Evolutionary conservation across 257 asterid species (phyloP).

Genomic region (Capsicum rhomboideum): DNA sequence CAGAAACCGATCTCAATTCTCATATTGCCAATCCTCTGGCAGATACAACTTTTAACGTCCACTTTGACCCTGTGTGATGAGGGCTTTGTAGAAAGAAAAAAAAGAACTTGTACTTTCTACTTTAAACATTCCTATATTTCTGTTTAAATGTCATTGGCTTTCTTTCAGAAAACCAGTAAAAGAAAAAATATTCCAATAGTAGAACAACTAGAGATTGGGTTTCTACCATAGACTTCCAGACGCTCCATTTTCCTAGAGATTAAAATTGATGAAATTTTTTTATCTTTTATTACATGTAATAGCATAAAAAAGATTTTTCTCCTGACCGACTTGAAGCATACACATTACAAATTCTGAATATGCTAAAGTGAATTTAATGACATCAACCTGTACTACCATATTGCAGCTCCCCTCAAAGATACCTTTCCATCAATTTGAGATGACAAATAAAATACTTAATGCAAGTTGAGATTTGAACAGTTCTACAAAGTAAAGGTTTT

Average conservation of each 20-base stretch:
- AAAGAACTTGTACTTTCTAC: neutral
- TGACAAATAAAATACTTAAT: neutral
- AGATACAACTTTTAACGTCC: neutral
- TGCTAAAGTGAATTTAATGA: neutral
- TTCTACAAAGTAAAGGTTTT: neutral
- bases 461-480: neutral
- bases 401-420: neutral
- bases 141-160: neutral
- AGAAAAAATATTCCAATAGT: neutral
- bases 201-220: neutral
- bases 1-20: neutral
- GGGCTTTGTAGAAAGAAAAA: neutral
- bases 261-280: neutral
- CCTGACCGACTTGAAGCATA: neutral
- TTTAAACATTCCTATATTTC: neutral
- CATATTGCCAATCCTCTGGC: neutral
- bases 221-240: neutral
- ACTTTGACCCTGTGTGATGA: neutral
- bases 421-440: neutral
- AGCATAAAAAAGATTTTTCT: neutral
- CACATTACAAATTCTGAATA: neutral
- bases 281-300: neutral
- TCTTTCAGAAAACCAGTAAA: neutral
- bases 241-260: neutral
- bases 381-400: neutral